phyloP scores from a whole-genome alignment of 768 basidiomycete species.

The Atractiella rhizophila region DNA sequence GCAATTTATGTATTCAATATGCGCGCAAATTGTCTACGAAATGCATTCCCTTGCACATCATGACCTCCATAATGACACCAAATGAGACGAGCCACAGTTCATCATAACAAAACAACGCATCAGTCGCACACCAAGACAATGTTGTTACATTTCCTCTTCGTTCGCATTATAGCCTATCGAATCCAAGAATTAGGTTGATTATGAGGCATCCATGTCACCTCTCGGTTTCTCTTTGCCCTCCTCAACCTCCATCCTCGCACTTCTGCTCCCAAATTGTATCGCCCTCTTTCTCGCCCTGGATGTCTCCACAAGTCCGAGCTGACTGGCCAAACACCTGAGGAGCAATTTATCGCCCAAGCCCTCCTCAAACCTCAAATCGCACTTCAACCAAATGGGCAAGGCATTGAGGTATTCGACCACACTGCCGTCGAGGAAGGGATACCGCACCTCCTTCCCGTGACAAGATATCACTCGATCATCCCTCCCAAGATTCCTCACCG shows the following conservation, averaged over 20 bases:
- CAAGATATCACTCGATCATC: conserved; percentile 84
- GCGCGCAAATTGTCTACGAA: too few relatives aligned
- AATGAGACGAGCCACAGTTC: too few relatives aligned
- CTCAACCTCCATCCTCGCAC: conserved; percentile 15
- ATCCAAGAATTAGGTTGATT: too few relatives aligned
- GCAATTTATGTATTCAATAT: too few relatives aligned
- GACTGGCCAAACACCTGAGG: conserved; percentile 41
- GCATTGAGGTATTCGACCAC: conserved; percentile 10
- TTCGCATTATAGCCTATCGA: too few relatives aligned
- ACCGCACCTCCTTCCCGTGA: conserved; percentile 70
- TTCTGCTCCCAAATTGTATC: conserved; percentile 62
- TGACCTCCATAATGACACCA: too few relatives aligned
- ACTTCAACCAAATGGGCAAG: conserved; percentile 56
- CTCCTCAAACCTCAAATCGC: conserved; percentile 45
- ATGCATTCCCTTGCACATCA: too few relatives aligned
- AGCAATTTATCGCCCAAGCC: conserved; percentile 77
- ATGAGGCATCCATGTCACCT: too few relatives aligned
- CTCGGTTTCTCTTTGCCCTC: too few relatives aligned
- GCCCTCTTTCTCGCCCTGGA: conserved; percentile 63
- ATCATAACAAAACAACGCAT: too few relatives aligned
- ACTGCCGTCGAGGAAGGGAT: conserved; percentile 35
- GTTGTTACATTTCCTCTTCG: too few relatives aligned
- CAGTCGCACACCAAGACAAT: too few relatives aligned
- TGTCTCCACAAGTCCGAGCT: conserved; percentile 50
- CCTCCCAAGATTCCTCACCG: conserved; percentile 65